Conservation (phyloP, 768 basidiomycete species). For the Sistotremastrum niveocremeum region DNA sequence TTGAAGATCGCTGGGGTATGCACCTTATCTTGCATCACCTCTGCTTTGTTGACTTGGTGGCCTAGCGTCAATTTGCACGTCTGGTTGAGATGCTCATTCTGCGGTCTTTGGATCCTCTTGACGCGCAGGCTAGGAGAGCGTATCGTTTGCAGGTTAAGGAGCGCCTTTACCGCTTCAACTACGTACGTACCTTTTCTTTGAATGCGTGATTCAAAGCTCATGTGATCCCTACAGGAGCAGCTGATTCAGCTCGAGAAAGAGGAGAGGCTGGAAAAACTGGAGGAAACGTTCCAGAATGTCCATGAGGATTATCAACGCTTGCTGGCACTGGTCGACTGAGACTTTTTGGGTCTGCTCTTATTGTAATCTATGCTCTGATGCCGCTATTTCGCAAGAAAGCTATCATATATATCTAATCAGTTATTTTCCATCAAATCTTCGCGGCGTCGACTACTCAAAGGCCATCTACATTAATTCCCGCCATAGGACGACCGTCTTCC, state of each 20-base stretch:
- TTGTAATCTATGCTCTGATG: no score
- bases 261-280: slow-evolving; percentile 78
- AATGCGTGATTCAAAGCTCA: background rate
- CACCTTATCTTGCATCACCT: background rate
- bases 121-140: slow-evolving; percentile 40
- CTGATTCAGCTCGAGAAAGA: slow-evolving; percentile 77
- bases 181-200: slow-evolving; percentile 39
- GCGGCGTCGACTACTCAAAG: no score
- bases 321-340: slow-evolving; percentile 34
- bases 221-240: slow-evolving; percentile 46
- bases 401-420: no score
- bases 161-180: slow-evolving; percentile 89
- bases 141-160: slow-evolving; percentile 92
- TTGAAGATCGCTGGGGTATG: slow-evolving; percentile 82
- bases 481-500: no score
- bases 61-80: slow-evolving; percentile 84
- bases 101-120: slow-evolving; percentile 47
- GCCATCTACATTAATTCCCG: no score
- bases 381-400: no score
- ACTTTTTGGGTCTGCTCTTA: background rate
- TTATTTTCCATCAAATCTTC: no score
- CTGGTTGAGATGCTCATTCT: slow-evolving; percentile 86
- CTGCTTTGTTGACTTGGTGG: background rate
- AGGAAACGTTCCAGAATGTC: slow-evolving; percentile 86
- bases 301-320: slow-evolving; percentile 76